Conservation (phyloP, 306 rosid species). For the Cyclanthera cordifolia region DNA sequence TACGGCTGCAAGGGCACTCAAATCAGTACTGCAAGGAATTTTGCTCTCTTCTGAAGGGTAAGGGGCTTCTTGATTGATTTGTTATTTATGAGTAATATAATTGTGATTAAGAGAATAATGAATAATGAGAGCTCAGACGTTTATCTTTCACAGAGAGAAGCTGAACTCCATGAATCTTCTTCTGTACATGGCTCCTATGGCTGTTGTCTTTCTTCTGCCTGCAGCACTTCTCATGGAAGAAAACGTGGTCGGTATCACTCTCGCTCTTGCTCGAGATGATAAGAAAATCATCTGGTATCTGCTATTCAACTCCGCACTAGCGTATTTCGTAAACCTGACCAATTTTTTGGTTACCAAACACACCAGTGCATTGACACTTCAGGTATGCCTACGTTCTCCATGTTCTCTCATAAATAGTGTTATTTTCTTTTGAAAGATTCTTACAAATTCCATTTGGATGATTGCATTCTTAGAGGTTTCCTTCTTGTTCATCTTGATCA, state of each 20-base stretch:
- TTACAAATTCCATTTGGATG: not conserved
- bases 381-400: conserved; percentile 48
- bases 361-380: conserved; percentile 97
- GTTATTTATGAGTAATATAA: not conserved
- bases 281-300: conserved; percentile 93
- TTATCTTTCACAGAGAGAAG: conserved; percentile 58
- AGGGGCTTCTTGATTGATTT: conserved; percentile 10
- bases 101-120: not conserved
- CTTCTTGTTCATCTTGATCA: not conserved
- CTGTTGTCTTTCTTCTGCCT: conserved; percentile 95
- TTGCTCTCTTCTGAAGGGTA: conserved; percentile 98
- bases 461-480: not conserved
- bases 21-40: conserved; percentile 91
- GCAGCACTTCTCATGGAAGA: conserved; percentile 96
- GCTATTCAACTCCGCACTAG: conserved; percentile 79
- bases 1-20: conserved; percentile 94
- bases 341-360: conserved; percentile 97
- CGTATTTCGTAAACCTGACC: conserved; percentile 93
- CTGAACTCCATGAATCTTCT: conserved; percentile 98
- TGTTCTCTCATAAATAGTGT: not conserved
- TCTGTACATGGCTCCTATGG: conserved; percentile 98
- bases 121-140: not conserved
- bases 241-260: conserved; percentile 88
- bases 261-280: conserved; percentile 96
- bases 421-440: not conserved